Conservation (phyloP, 1,284 basidiomycete species). For the Naganishia sp. region DNA sequence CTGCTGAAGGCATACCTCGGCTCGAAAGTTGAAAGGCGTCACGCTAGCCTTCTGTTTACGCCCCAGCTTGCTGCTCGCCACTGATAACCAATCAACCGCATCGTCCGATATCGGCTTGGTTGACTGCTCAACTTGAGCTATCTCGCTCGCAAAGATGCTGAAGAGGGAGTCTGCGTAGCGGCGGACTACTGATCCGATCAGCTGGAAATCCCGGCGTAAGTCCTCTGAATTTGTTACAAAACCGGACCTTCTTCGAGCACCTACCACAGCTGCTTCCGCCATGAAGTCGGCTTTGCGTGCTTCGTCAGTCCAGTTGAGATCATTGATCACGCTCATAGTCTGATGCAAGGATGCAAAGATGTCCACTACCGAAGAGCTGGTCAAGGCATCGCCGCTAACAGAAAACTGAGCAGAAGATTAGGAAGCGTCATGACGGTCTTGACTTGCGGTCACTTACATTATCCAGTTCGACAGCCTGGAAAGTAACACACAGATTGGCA, state of each 20-base stretch:
- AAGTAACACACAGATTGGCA: not conserved
- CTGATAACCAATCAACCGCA: constrained; percentile 19
- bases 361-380: constrained; percentile 94
- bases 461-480: constrained; percentile 78
- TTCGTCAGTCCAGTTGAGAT: constrained; percentile 87
- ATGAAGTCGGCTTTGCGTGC: constrained; percentile 88
- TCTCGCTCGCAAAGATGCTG: constrained; percentile 23
- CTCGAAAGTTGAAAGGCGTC: constrained; percentile 89
- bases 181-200: constrained; percentile 30
- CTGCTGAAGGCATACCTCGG: constrained; percentile 56
- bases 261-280: constrained; percentile 78
- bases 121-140: constrained; percentile 23
- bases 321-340: constrained; percentile 83
- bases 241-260: constrained; percentile 23
- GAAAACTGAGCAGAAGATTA: constrained; percentile 37
- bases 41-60: constrained; percentile 48
- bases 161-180: constrained; percentile 28
- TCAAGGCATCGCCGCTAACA: constrained; percentile 61
- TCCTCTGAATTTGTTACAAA: no score
- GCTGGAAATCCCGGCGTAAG: not conserved
- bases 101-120: not conserved
- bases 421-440: not conserved
- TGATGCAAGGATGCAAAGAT: constrained; percentile 91
- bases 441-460: constrained; percentile 59
- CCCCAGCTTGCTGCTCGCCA: constrained; percentile 21